Evolutionary conservation across 352 stramenopile species (phyloP).

Genomic region (Phytopythium cucurbitacearum): DNA sequence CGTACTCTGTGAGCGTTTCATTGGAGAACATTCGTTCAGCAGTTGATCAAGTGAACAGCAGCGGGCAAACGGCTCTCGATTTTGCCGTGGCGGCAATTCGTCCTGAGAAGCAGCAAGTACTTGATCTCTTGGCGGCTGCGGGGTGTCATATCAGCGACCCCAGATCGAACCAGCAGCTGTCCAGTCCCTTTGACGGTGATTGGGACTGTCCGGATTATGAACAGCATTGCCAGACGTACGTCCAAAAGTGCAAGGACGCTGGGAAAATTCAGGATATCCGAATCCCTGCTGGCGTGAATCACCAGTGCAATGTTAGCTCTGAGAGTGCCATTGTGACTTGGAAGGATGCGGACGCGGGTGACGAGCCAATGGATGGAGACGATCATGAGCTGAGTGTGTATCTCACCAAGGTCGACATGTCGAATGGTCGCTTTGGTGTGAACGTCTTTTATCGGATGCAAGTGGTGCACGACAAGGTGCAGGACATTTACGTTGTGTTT

Average conservation of each 20-base stretch:
- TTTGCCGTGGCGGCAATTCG: too few relatives aligned
- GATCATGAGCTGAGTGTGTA: conserved; percentile 36
- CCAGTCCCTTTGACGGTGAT: too few relatives aligned
- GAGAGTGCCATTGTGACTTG: conserved; percentile 25
- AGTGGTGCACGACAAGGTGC: conserved; percentile 63
- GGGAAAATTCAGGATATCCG: conserved; percentile 46
- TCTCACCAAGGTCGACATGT: conserved; percentile 75
- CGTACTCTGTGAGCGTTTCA: too few relatives aligned
- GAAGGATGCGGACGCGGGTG: conserved; percentile 17
- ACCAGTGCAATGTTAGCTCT: conserved; percentile 51
- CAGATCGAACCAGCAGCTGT: too few relatives aligned
- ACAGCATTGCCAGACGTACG: conserved; percentile 14
- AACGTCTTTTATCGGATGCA: conserved; percentile 81
- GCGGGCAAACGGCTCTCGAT: too few relatives aligned
- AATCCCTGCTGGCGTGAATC: conserved; percentile 40
- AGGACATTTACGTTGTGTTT: conserved; percentile 69
- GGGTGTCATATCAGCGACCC: too few relatives aligned
- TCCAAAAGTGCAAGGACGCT: conserved; percentile 37
- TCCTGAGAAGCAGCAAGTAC: too few relatives aligned
- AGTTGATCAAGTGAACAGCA: too few relatives aligned
- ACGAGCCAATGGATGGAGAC: conserved; percentile 4
- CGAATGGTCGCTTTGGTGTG: conserved; percentile 59
- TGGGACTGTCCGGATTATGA: too few relatives aligned
- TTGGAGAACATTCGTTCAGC: too few relatives aligned
- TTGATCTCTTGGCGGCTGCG: too few relatives aligned